Percentiles rank a stretch among this genome's conserved stretches.
phyloP scores from a whole-genome alignment of 805 yeast genomes.

The Saturnispora sekii region DNA sequence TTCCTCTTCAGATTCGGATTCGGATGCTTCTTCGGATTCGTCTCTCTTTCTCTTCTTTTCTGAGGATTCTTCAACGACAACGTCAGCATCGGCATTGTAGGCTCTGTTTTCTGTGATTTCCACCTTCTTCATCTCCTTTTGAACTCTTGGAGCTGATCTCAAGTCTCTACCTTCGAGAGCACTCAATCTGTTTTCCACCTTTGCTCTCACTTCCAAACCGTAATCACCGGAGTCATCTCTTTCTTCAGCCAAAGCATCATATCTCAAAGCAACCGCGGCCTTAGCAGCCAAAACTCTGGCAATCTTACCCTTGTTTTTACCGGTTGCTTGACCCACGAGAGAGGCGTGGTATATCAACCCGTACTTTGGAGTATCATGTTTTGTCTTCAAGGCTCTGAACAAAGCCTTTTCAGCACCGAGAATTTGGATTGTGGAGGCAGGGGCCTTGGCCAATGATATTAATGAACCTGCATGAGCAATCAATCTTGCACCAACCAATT shows the following conservation, averaged over 20 bases:
- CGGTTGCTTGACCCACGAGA: conserved; percentile 94
- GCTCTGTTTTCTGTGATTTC: conserved; percentile 77
- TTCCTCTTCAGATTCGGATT: conserved; percentile 18
- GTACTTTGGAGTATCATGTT: conserved; percentile 97
- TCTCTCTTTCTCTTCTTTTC: conserved; percentile 19
- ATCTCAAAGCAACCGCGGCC: conserved; percentile 94
- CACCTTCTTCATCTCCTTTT: conserved; percentile 76
- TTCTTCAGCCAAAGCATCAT: conserved; percentile 94
- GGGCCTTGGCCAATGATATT: conserved; percentile 91
- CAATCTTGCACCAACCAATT: conserved; percentile 95
- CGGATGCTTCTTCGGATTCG: conserved; percentile 12
- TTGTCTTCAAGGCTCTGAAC: conserved; percentile 96
- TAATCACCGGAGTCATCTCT: conserved; percentile 92
- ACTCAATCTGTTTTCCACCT: conserved; percentile 90
- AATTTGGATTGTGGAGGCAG: conserved; percentile 97
- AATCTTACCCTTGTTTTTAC: conserved; percentile 97
- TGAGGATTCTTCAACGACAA: conserved; percentile 11
- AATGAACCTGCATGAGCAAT: conserved; percentile 96
- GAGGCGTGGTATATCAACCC: conserved; percentile 97
- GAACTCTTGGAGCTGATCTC: conserved; percentile 78
- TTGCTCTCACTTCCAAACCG: conserved; percentile 84
- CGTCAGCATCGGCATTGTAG: conserved; percentile 92
- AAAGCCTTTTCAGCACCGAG: conserved; percentile 98
- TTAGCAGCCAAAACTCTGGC: conserved; percentile 98
- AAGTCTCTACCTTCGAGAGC: conserved; percentile 94